These are phyloP conservation scores for Aspergillus jensenii DNA, from an alignment of 2,329 filamentous ascomycete species.

Conservation along the genomic window DNA sequence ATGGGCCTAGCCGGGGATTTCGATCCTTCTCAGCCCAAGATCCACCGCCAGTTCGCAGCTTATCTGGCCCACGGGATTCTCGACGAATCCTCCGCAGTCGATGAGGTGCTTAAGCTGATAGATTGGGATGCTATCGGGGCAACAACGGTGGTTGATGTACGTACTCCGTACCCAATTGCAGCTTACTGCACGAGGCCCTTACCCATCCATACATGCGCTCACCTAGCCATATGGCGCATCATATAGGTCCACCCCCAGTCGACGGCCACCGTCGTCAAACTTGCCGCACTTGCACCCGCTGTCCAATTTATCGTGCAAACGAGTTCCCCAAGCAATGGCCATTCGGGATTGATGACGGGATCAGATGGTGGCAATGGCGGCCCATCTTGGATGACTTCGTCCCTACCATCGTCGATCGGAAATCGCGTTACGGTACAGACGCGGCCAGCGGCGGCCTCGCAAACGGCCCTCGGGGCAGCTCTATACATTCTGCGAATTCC, in stretches of 20 bases:
- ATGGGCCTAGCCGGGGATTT: not conserved
- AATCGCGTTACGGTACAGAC: not conserved
- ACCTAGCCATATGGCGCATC: not conserved
- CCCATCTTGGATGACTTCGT: not conserved
- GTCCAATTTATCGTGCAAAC: not conserved
- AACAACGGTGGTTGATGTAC: not conserved
- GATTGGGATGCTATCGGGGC: not conserved
- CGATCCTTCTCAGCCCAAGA: not conserved
- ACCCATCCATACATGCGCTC: too few relatives aligned
- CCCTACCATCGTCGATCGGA: not conserved
- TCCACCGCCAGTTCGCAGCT: conserved; percentile 1
- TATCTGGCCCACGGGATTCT: conserved; percentile 3
- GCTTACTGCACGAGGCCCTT: too few relatives aligned
- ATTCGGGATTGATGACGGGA: not conserved
- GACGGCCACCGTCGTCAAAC: not conserved
- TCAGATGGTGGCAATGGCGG: not conserved
- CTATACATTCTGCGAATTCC: not conserved
- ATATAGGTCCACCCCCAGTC: not conserved
- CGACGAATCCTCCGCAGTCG: not conserved
- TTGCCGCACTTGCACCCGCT: not conserved
- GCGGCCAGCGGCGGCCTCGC: not conserved
- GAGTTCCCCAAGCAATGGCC: not conserved
- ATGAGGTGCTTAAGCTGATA: not conserved
- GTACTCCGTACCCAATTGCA: not conserved
- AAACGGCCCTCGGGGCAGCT: not conserved